A percentile compares a stretch with the other conserved stretches of the same genome.
Evolutionary conservation across 257 asterid species (phyloP).

Genomic region (Penstemon davidsonii): DNA sequence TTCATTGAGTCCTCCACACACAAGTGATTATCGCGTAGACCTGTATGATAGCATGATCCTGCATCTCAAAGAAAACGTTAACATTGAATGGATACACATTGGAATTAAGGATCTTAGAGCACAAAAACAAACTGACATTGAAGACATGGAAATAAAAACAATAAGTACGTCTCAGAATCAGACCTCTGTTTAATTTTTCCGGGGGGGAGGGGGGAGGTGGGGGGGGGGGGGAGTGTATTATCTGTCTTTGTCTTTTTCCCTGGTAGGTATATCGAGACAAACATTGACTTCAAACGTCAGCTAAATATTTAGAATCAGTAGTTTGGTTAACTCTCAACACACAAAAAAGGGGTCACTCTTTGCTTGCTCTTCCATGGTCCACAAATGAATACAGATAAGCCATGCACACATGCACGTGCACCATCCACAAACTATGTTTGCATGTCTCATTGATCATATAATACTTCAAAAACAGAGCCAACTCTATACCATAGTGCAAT

Average conservation of each 20-base stretch:
- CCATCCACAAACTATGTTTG: not conserved
- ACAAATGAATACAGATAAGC: not conserved
- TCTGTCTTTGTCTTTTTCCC: not conserved
- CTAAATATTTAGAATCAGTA: not conserved
- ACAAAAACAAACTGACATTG: conserved; percentile 1
- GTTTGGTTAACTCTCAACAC: not conserved
- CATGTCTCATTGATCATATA: not conserved
- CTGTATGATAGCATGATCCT: conserved; percentile 84
- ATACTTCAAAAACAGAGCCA: not conserved
- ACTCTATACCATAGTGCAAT: not conserved
- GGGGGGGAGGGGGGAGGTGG: no score
- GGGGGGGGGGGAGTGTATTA: not conserved
- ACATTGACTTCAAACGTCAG: not conserved
- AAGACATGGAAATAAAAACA: conserved; percentile 7
- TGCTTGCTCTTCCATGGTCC: conserved; percentile 3
- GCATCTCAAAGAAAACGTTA: conserved; percentile 27
- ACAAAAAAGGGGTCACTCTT: not conserved
- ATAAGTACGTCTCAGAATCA: not conserved
- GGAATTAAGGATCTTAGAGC: conserved; percentile 12
- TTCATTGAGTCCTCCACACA: conserved; percentile 93
- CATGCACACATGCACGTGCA: not conserved
- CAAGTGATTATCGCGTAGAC: conserved; percentile 66
- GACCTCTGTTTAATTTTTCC: no score
- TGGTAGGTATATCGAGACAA: not conserved
- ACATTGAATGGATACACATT: not conserved